Conservation (phyloP, 2,329 filamentous ascomycete species). For the Sarocladiaceae sp. region DNA sequence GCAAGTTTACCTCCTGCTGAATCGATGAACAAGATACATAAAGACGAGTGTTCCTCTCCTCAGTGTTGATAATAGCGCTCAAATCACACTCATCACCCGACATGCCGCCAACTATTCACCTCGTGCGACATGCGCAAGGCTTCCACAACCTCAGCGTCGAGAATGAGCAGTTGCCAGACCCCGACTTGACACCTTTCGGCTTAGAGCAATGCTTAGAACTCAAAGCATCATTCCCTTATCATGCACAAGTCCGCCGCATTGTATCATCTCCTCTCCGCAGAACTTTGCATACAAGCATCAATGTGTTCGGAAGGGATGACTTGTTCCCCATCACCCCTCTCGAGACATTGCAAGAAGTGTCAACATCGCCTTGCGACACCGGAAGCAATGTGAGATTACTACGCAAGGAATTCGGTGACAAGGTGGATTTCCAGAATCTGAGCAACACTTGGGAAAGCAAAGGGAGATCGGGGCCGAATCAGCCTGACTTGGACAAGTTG, state of each 20-base stretch:
- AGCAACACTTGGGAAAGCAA: slow-evolving; percentile 70
- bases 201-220: slow-evolving; percentile 68
- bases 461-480: slow-evolving; percentile 30
- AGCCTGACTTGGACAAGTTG: slow-evolving; percentile 48
- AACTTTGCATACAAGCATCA: slow-evolving; percentile 73
- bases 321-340: slow-evolving; percentile 55
- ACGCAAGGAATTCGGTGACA: slow-evolving; percentile 54
- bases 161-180: slow-evolving; percentile 73
- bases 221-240: slow-evolving; percentile 57
- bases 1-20: too few species aligned
- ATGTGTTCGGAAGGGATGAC: slow-evolving; percentile 56
- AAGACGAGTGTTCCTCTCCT: too few species aligned
- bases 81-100: slow-evolving; percentile 13
- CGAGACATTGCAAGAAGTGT: slow-evolving; percentile 76
- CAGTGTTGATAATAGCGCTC: too few species aligned
- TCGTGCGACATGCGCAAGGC: slow-evolving; percentile 73
- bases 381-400: slow-evolving; percentile 57
- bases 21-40: too few species aligned
- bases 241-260: slow-evolving; percentile 62
- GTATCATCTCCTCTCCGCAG: slow-evolving; percentile 76
- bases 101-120: slow-evolving; percentile 56
- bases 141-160: slow-evolving; percentile 71
- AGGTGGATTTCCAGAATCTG: slow-evolving; percentile 63
- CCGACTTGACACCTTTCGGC: slow-evolving; percentile 71
- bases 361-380: slow-evolving; percentile 69